These are phyloP conservation scores for Rhodotorula sp. DNA, from an alignment of 1,284 basidiomycete species.

Conservation along the genomic window DNA sequence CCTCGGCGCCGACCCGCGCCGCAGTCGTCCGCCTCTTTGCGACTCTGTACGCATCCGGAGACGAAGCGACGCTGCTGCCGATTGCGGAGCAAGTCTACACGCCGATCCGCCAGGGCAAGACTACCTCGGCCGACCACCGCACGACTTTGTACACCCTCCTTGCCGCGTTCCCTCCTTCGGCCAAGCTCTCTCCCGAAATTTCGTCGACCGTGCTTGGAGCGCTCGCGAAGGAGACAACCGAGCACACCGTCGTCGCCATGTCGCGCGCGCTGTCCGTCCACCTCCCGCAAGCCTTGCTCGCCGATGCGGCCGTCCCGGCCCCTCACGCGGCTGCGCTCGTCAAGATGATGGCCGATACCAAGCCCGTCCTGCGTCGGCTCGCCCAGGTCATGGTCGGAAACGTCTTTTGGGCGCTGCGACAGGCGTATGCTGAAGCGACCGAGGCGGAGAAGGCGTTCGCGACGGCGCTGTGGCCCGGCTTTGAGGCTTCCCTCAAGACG, in stretches of 20 bases:
- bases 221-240: conserved; percentile 72
- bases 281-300: conserved; percentile 48
- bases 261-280: conserved; percentile 61
- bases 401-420: conserved; percentile 53
- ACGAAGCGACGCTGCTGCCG: conserved; percentile 46
- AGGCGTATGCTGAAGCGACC: conserved; percentile 50
- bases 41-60: conserved; percentile 25
- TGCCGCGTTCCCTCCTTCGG: conserved; percentile 55
- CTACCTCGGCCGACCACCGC: conserved; percentile 81
- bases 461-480: conserved; percentile 58
- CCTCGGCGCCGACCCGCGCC: conserved; percentile 63
- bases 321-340: conserved; percentile 34
- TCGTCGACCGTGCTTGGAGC: conserved; percentile 56
- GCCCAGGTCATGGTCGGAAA: conserved; percentile 59
- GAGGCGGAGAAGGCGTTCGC: conserved; percentile 54
- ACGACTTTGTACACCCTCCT: conserved; percentile 75
- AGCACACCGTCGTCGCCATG: conserved; percentile 61
- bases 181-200: conserved; percentile 54
- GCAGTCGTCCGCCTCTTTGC: conserved; percentile 64
- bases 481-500: conserved; percentile 69
- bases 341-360: conserved; percentile 50
- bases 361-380: conserved; percentile 57
- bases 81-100: conserved; percentile 64
- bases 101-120: conserved; percentile 76
- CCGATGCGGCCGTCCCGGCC: conserved; percentile 4